phyloP scores from a whole-genome alignment of 2,329 filamentous ascomycete genomes.

The Dissoconium aciculare region DNA sequence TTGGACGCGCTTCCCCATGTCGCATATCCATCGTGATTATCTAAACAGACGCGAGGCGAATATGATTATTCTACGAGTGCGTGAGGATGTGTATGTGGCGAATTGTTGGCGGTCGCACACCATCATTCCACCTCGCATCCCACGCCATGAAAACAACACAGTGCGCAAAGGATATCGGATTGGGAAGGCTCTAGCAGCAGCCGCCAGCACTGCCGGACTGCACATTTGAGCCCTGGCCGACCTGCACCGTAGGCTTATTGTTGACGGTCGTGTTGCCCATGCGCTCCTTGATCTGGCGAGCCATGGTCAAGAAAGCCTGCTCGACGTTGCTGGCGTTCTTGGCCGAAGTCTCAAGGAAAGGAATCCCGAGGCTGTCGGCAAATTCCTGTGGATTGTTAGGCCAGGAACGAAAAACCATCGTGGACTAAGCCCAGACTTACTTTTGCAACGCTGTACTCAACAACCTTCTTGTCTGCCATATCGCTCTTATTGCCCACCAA shows the following conservation, averaged over 20 bases:
- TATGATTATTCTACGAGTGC: too few species aligned
- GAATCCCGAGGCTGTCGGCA: conserved; percentile 94
- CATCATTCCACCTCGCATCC: too few species aligned
- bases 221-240: conserved; percentile 87
- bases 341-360: conserved; percentile 97
- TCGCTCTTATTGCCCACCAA: conserved; percentile 99
- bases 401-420: conserved; percentile 2
- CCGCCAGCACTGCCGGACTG: conserved; percentile 70
- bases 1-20: too few species aligned
- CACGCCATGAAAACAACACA: too few species aligned
- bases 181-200: conserved; percentile 82
- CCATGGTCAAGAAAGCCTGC: conserved; percentile 99
- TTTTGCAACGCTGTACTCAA: conserved; percentile 99
- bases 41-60: too few species aligned
- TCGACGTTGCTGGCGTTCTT: conserved; percentile 99
- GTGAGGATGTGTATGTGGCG: too few species aligned
- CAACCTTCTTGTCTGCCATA: conserved; percentile 99
- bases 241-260: conserved; percentile 96
- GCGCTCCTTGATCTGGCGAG: conserved; percentile 98
- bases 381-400: conserved; percentile 57
- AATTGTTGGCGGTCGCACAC: too few species aligned
- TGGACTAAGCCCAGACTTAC: conserved; percentile 50
- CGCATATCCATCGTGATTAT: too few species aligned
- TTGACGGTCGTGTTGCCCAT: conserved; percentile 97
- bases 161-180: too few species aligned